Conservation (phyloP, 306 rosid genomes). For the Amphicarpaea edgeworthii region DNA sequence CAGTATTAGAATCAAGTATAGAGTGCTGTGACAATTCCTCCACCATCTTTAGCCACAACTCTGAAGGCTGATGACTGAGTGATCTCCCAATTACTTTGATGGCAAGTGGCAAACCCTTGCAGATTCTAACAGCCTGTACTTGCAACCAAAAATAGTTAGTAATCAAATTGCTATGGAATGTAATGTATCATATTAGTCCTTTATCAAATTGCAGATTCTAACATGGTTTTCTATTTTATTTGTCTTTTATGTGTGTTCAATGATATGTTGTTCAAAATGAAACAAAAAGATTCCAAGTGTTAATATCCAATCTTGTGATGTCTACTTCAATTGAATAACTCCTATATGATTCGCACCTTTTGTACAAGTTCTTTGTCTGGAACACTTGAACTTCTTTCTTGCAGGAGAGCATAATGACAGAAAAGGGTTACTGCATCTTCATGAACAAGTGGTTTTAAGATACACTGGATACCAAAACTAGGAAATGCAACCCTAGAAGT, state of each 20-base stretch:
- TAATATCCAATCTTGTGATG: background rate
- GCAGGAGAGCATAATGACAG: slow-evolving; percentile 47
- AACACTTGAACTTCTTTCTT: slow-evolving; percentile 21
- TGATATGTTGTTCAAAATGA: background rate
- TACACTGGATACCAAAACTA: slow-evolving; percentile 37
- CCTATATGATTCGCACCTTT: slow-evolving; percentile 47
- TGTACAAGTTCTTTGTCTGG: slow-evolving; percentile 43
- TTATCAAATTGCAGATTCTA: too few species aligned
- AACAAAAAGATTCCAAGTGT: background rate
- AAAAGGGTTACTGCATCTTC: slow-evolving; percentile 66
- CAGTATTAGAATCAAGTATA: slow-evolving; percentile 52
- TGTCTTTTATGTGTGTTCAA: background rate
- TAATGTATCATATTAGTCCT: too few species aligned
- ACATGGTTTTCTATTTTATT: background rate
- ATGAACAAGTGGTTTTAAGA: slow-evolving; percentile 48
- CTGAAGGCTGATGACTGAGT: slow-evolving; percentile 45
- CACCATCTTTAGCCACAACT: slow-evolving; percentile 51
- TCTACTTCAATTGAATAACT: slow-evolving; percentile 5
- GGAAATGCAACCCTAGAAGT: slow-evolving; percentile 63
- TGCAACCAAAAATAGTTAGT: slow-evolving; percentile 24
- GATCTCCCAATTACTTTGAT: slow-evolving; percentile 59
- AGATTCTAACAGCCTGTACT: slow-evolving; percentile 61
- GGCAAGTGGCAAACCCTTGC: slow-evolving; percentile 67
- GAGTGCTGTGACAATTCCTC: slow-evolving; percentile 53
- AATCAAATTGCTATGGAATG: background rate